Evolutionary conservation across 2,329 filamentous ascomycete species (phyloP).

Genomic region (Fusarium mexicanum): DNA sequence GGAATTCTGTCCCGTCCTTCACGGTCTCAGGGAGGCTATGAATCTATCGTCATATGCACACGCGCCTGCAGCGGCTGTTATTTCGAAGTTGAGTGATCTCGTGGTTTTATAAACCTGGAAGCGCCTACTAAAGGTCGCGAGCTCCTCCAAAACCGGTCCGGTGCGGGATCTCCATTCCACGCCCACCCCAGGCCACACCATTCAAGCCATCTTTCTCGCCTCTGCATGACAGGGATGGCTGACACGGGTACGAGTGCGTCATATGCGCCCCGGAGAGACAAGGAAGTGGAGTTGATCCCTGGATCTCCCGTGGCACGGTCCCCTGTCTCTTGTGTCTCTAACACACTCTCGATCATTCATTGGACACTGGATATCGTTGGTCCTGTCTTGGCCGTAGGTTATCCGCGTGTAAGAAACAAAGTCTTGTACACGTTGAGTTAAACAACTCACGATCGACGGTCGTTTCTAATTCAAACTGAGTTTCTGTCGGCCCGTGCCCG

Average conservation of each 20-base stretch:
- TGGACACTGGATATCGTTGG: constrained; percentile 16
- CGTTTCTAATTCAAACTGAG: constrained; percentile 25
- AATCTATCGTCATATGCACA: background rate
- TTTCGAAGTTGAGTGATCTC: constrained; percentile 21
- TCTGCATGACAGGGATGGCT: constrained; percentile 36
- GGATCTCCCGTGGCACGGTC: constrained; percentile 32
- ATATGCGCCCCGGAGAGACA: constrained; percentile 42
- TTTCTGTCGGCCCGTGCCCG: constrained; percentile 8
- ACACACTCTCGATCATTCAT: constrained; percentile 34
- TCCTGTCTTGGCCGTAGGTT: constrained; percentile 12
- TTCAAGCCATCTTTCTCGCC: constrained; percentile 29
- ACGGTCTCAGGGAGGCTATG: background rate
- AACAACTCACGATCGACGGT: constrained; percentile 28
- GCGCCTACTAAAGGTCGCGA: constrained; percentile 16
- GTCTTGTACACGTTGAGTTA: constrained; percentile 27
- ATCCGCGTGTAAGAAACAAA: constrained; percentile 29
- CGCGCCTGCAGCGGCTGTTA: constrained; percentile 35
- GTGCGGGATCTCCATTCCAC: constrained; percentile 38
- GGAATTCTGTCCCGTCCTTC: background rate
- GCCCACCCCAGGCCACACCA: constrained; percentile 28
- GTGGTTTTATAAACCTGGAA: constrained; percentile 16
- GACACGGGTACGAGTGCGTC: constrained; percentile 43
- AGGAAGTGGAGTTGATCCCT: constrained; percentile 33
- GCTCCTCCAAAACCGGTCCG: constrained; percentile 33
- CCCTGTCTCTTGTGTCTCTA: constrained; percentile 34